Evolutionary conservation across 2,329 filamentous ascomycete genomes (phyloP), one percentile per base, ranked within the genome.

Genomic region (Biscogniauxia sp.): DNA sequence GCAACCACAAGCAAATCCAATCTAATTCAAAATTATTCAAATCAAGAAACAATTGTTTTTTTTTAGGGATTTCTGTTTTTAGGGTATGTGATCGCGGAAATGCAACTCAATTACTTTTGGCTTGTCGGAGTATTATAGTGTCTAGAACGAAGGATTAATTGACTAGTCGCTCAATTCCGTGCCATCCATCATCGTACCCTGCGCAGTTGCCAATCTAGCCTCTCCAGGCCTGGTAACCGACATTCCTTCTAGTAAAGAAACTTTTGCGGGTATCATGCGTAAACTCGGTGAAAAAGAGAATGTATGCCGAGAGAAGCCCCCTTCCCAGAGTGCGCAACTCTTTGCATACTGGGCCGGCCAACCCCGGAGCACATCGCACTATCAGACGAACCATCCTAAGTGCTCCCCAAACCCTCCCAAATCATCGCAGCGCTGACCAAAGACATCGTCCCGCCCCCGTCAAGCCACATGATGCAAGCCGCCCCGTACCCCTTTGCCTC

Each of bases 391-490:
- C 37, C 37, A 45, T 45, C 37, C 37, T 45, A 45, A 45, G 37
- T 45, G 37, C 37, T 45, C 37, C 37, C 50, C 50, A 25, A 51
- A 51, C 20, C 50, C 19, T 45, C 37, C 37, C 37, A 45, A 45
- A 51, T 51, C 26, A 54, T 37, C 28, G 25, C 28, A 37, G 20
- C 32, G 20, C 53, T 41, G 28, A 20, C 25, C 32, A 19, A 56
- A 50, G 15, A 56, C 37, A 50, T 56, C 19, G 17, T 51, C 20
- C 20, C 41, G 32, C 54, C 41, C n/a, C 28, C 52, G 32, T 25
- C 53, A 52, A 52, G 50, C 55, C 25, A 50, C 20, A 54, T 19
- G 49, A 60, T 54, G 60, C 57, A 57, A 62, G 52, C 32, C 41
- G 51, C 54, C 52, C 57, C 56, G 45, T 32, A 37, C 25, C 45